Percentiles rank a stretch among this genome's conserved stretches.
phyloP scores from a whole-genome alignment of 345 rosid species.

The Salix purpurea region DNA sequence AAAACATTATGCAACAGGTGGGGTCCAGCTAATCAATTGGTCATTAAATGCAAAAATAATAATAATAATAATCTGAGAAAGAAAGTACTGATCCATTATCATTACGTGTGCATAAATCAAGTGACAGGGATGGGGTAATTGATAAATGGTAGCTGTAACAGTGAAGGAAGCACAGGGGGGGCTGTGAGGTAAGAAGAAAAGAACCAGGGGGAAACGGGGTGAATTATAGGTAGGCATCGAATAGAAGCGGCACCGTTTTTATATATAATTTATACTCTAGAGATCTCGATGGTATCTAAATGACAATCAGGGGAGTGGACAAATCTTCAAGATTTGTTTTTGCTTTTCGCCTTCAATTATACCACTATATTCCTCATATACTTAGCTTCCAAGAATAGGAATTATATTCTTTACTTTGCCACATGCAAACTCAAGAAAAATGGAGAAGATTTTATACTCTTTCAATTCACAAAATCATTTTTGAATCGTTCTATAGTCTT shows the following conservation, averaged over 20 bases:
- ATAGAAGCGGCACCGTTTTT: not conserved
- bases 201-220: not conserved
- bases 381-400: not conserved
- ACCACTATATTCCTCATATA: not conserved
- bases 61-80: not conserved
- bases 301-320: not conserved
- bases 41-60: slow-evolving; percentile 19
- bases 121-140: not conserved
- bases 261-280: too few relatives aligned
- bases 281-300: not conserved
- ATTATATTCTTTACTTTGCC: not conserved
- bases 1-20: slow-evolving; percentile 20
- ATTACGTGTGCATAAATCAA: not conserved
- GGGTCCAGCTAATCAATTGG: slow-evolving; percentile 28
- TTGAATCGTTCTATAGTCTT: not conserved
- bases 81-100: not conserved
- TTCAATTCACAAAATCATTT: too few relatives aligned
- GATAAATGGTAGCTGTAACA: too few relatives aligned
- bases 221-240: not conserved
- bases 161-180: too few relatives aligned
- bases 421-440: not conserved
- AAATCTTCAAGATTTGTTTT: not conserved
- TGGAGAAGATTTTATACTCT: too few relatives aligned
- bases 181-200: not conserved
- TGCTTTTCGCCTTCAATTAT: not conserved